These are phyloP conservation scores for Penicillium sp. DNA, from an alignment of 2,329 filamentous ascomycete species.

Conservation along the genomic window DNA sequence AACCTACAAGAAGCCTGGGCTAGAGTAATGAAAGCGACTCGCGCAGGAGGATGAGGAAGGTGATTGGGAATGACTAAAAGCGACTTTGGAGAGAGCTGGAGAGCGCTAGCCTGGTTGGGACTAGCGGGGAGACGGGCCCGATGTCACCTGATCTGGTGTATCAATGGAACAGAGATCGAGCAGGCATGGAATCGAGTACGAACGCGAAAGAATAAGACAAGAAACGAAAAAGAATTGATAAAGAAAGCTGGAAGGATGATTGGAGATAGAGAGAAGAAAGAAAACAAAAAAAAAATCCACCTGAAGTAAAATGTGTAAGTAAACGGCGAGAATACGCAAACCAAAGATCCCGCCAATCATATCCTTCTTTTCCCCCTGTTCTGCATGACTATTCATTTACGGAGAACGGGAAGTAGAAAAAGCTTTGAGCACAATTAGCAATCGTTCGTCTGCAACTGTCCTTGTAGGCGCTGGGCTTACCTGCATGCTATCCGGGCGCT, in stretches of 20 bases:
- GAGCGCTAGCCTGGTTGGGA: neutral
- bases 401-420: no score
- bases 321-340: no score
- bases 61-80: neutral
- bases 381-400: no score
- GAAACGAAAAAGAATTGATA: neutral
- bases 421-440: no score
- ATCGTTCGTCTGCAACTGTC: neutral
- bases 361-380: no score
- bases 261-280: no score
- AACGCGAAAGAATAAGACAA: neutral
- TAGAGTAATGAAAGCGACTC: slow-evolving; percentile 8
- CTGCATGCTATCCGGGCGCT: neutral
- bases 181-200: neutral
- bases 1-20: slow-evolving; percentile 46
- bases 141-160: neutral
- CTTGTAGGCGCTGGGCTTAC: neutral
- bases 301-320: no score
- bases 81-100: slow-evolving; percentile 16
- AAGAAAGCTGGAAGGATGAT: no score
- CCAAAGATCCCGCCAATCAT: no score
- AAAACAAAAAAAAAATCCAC: no score
- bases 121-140: neutral
- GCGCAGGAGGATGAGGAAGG: slow-evolving; percentile 9
- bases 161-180: neutral